These are phyloP conservation scores for Anisodus acutangulus DNA, from an alignment of 257 asterid species.

Conservation along the genomic window DNA sequence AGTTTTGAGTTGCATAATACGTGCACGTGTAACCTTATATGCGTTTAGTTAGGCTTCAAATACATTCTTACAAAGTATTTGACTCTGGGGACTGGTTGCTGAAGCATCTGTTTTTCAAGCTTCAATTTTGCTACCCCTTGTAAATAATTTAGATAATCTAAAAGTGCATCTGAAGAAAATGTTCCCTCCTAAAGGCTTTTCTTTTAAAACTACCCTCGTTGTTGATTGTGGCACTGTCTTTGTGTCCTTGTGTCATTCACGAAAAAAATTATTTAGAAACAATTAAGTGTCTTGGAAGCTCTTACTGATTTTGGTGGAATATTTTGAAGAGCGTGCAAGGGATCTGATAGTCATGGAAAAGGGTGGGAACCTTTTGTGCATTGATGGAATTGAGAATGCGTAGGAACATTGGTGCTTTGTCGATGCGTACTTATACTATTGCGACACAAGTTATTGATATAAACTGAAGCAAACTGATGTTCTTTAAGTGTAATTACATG, in stretches of 20 bases:
- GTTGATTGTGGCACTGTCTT: constrained; percentile 18
- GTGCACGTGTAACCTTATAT: neutral
- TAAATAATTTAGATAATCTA: neutral
- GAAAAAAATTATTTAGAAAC: neutral
- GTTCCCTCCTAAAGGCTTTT: neutral
- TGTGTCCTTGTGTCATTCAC: constrained; percentile 9
- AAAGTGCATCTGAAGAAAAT: neutral
- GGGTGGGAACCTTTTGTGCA: neutral
- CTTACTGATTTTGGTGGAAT: neutral
- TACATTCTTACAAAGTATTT: neutral
- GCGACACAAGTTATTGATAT: neutral
- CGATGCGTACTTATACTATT: neutral
- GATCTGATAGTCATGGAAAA: neutral
- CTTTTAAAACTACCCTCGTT: neutral
- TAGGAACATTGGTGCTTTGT: neutral
- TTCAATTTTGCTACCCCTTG: neutral
- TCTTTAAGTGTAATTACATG: neutral
- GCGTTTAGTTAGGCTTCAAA: neutral
- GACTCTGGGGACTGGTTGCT: neutral
- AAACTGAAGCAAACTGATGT: neutral
- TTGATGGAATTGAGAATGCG: neutral
- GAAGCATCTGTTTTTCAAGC: neutral
- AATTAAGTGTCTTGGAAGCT: neutral
- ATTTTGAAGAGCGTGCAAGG: neutral
- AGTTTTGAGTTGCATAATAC: neutral